Percentiles rank a stretch among this genome's conserved stretches.
These are phyloP conservation scores for Psophocarpus tetragonolobus DNA, from an alignment of 306 rosid species.

Conservation along the genomic window DNA sequence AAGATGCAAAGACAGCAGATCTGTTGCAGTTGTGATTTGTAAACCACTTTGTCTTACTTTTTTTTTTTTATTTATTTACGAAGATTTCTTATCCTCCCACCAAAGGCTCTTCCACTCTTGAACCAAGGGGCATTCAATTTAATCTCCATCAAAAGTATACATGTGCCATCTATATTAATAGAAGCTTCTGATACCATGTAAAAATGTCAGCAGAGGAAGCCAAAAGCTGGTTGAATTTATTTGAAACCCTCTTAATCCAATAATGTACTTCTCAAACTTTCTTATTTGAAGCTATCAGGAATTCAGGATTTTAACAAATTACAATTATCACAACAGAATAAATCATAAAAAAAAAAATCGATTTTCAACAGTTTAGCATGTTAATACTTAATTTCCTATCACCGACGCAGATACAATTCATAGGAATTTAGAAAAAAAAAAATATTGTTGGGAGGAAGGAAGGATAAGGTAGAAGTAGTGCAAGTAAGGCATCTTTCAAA, in stretches of 20 bases:
- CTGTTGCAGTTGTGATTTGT: background rate
- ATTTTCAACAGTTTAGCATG: background rate
- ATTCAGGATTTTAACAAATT: background rate
- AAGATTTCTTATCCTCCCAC: background rate
- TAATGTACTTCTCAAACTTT: background rate
- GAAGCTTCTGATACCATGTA: background rate
- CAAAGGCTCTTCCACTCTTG: background rate
- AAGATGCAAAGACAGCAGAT: conserved; percentile 5
- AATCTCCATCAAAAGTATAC: background rate
- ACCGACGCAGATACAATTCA: background rate
- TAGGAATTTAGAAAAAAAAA: background rate
- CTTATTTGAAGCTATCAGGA: conserved; percentile 1
- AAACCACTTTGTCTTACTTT: background rate
- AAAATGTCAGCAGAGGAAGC: conserved; percentile 8
- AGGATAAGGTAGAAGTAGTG: background rate
- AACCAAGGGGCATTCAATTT: background rate
- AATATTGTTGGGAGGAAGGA: background rate
- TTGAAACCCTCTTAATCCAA: background rate
- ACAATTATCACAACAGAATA: background rate
- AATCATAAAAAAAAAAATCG: background rate
- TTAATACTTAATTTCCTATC: background rate
- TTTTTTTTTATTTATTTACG: background rate
- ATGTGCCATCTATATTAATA: background rate
- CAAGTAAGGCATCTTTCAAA: background rate
- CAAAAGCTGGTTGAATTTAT: conserved; percentile 1